These are phyloP conservation scores for Tetramitus jugosus DNA, from an alignment of 208 protist genomes.

Conservation along the genomic window DNA sequence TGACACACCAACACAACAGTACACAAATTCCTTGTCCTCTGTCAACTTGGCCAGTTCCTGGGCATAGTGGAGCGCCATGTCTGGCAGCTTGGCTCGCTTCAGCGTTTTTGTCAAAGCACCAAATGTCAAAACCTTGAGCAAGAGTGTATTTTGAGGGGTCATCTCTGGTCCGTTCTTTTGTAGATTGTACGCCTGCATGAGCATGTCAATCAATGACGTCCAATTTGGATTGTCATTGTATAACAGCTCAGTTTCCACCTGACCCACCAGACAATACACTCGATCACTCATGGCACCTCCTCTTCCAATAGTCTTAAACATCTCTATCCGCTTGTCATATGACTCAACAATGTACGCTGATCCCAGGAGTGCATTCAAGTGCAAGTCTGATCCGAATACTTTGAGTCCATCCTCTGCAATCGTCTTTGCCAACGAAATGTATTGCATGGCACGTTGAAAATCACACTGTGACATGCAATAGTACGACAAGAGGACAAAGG, in stretches of 20 bases:
- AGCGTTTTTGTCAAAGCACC: background rate
- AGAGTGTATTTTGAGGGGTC: background rate
- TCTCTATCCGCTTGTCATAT: background rate
- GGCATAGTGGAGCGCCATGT: background rate
- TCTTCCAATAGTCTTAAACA: background rate
- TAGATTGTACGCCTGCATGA: background rate
- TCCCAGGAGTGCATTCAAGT: background rate
- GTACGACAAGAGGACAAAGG: background rate
- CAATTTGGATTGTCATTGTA: background rate
- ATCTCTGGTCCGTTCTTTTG: background rate
- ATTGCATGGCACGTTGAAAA: background rate
- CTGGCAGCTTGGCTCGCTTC: background rate
- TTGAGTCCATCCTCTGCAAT: background rate
- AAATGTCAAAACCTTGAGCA: background rate
- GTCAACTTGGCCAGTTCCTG: background rate
- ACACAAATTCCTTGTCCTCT: background rate
- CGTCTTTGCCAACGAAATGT: background rate
- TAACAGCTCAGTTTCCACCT: background rate
- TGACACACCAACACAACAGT: background rate
- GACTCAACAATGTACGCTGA: background rate
- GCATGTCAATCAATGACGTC: background rate
- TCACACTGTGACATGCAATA: background rate
- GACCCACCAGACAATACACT: background rate
- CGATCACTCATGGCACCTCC: background rate
- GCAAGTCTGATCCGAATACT: background rate